Evolutionary conservation across 2,329 filamentous ascomycete genomes (phyloP).

Genomic region (Microdochium nivale): DNA sequence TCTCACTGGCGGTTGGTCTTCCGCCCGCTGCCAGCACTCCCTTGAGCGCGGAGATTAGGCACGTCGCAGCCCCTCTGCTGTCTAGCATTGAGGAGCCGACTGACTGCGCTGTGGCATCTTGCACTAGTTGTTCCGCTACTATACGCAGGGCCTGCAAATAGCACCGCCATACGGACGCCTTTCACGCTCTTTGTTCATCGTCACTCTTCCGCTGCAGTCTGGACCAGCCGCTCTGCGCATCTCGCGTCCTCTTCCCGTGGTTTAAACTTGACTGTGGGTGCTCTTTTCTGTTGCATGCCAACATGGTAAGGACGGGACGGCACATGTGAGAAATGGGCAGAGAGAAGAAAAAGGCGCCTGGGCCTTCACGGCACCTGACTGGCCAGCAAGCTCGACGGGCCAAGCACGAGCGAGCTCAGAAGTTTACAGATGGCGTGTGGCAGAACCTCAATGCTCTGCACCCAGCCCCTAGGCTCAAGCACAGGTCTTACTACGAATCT

Average conservation of each 20-base stretch:
- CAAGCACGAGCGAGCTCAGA: slow-evolving; percentile 17
- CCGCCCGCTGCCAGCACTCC: neutral
- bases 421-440: slow-evolving; percentile 17
- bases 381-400: slow-evolving; percentile 16
- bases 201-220: neutral
- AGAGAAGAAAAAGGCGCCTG: slow-evolving; percentile 21
- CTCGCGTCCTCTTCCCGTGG: neutral
- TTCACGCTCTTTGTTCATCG: neutral
- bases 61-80: neutral
- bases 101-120: neutral
- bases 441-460: slow-evolving; percentile 20
- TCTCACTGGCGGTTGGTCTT: neutral
- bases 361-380: slow-evolving; percentile 12
- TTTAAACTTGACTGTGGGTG: neutral
- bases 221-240: neutral
- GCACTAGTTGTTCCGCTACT: neutral
- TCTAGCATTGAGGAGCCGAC: neutral
- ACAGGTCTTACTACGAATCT: slow-evolving; percentile 55
- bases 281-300: neutral
- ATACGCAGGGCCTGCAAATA: neutral
- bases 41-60: neutral
- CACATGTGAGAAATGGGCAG: slow-evolving; percentile 18
- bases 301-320: slow-evolving; percentile 22
- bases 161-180: neutral
- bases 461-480: slow-evolving; percentile 37